A percentile compares a stretch with the other conserved stretches of the same genome.
phyloP scores from a whole-genome alignment of 2,329 filamentous ascomycete genomes.

The Xylaria hypoxylon region DNA sequence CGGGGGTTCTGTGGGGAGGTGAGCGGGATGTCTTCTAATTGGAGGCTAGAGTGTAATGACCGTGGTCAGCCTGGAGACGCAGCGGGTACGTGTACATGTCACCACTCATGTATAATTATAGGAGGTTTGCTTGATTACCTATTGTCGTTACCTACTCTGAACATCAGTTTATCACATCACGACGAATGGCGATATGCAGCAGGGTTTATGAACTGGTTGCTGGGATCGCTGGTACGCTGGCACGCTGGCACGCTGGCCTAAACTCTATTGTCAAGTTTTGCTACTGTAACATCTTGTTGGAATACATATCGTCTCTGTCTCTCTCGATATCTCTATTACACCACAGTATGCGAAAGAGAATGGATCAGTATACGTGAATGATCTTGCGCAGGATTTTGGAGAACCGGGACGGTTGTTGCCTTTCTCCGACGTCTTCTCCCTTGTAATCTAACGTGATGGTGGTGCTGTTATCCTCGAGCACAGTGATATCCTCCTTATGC shows the following conservation, averaged over 20 bases:
- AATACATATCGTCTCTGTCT: no score
- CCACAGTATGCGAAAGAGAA: neutral
- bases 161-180: neutral
- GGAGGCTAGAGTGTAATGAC: neutral
- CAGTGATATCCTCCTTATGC: no score
- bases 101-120: conserved; percentile 14
- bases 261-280: neutral
- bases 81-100: conserved; percentile 13
- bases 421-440: neutral
- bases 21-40: neutral
- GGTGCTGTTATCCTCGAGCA: neutral
- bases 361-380: neutral
- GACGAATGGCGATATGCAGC: neutral
- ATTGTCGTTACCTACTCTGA: neutral
- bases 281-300: no score
- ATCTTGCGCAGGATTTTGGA: neutral
- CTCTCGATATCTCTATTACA: neutral
- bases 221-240: no score
- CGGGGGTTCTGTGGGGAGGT: neutral
- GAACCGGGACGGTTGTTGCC: neutral
- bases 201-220: neutral
- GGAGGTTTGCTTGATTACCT: neutral
- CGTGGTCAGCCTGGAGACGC: neutral
- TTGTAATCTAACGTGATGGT: neutral
- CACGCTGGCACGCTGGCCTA: neutral